phyloP scores from a whole-genome alignment of 2,329 filamentous ascomycete genomes.

The Zalaria obscura region DNA sequence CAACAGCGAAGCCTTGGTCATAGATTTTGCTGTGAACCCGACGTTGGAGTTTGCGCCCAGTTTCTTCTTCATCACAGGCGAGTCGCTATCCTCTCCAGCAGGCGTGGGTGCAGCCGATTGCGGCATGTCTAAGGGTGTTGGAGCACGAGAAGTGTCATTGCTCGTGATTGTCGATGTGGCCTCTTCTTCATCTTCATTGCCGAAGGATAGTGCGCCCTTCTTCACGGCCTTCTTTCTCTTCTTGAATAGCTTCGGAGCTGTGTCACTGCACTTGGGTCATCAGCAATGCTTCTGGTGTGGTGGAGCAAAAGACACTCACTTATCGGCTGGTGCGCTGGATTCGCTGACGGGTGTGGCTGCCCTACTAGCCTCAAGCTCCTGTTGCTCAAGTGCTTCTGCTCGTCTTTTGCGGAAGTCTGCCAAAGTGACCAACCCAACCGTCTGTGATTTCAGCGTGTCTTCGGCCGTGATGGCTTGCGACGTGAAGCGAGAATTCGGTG shows the following conservation, averaged over 20 bases:
- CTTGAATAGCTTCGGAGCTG: constrained; percentile 38
- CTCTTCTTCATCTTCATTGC: constrained; percentile 51
- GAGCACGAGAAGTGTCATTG: not conserved
- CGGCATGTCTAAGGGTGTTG: not conserved
- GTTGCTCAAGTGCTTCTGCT: constrained; percentile 83
- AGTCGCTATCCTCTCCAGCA: constrained; percentile 5
- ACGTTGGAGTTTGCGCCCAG: constrained; percentile 50
- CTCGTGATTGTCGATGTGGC: not conserved
- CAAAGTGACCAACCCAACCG: constrained; percentile 79
- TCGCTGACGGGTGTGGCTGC: constrained; percentile 38
- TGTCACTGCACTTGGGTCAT: constrained; percentile 43
- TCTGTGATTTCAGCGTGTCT: constrained; percentile 70
- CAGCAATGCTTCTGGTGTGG: constrained; percentile 25
- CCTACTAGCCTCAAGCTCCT: constrained; percentile 20
- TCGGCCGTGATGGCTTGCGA: constrained; percentile 63
- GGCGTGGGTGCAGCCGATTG: not conserved
- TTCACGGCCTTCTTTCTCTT: constrained; percentile 40
- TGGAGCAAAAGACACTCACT: constrained; percentile 29
- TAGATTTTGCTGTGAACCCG: constrained; percentile 52
- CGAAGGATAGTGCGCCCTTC: constrained; percentile 55
- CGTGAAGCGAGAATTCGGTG: constrained; percentile 46
- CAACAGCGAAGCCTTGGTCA: constrained; percentile 63
- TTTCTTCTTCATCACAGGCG: constrained; percentile 32
- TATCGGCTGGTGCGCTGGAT: constrained; percentile 40
- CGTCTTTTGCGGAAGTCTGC: constrained; percentile 93